Evolutionary conservation across 73 alveolate species (phyloP).

Genomic region (Paramecium pentaurelia): DNA sequence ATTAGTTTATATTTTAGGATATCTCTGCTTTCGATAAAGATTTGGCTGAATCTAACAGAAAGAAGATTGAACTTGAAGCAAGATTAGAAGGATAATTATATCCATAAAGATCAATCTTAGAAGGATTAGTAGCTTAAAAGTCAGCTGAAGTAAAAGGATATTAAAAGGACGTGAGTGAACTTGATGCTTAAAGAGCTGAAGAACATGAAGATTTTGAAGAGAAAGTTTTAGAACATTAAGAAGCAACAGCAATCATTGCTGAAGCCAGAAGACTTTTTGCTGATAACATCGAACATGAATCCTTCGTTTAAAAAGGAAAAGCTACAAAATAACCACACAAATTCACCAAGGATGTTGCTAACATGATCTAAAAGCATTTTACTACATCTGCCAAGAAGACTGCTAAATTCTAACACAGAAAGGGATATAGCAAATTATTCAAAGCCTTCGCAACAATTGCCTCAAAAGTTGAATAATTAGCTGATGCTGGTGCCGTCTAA

Average conservation of each 20-base stretch:
- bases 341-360: slow-evolving; percentile 7
- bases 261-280: slow-evolving; percentile 45
- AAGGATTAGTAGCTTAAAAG: not conserved
- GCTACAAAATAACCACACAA: not conserved
- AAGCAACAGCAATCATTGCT: slow-evolving; percentile 41
- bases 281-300: slow-evolving; percentile 20
- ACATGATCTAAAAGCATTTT: slow-evolving; percentile 1
- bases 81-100: slow-evolving; percentile 38
- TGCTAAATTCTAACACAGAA: slow-evolving; percentile 15
- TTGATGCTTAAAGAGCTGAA: slow-evolving; percentile 32
- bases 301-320: slow-evolving; percentile 5
- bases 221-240: slow-evolving; percentile 17
- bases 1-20: not conserved
- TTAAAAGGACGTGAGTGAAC: not conserved
- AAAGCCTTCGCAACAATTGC: slow-evolving; percentile 39
- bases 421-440: slow-evolving; percentile 33
- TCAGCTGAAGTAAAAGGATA: slow-evolving; percentile 16
- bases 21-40: not conserved
- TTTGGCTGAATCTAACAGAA: slow-evolving; percentile 37
- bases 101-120: slow-evolving; percentile 19
- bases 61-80: slow-evolving; percentile 35
- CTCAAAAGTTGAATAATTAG: slow-evolving; percentile 31
- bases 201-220: slow-evolving; percentile 36
- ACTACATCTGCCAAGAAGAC: not conserved
- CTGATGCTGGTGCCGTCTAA: slow-evolving; percentile 48